Evolutionary conservation across 192 early-diverging fungal genomes (phyloP).

Genomic region (Pilobolus umbonatus): DNA sequence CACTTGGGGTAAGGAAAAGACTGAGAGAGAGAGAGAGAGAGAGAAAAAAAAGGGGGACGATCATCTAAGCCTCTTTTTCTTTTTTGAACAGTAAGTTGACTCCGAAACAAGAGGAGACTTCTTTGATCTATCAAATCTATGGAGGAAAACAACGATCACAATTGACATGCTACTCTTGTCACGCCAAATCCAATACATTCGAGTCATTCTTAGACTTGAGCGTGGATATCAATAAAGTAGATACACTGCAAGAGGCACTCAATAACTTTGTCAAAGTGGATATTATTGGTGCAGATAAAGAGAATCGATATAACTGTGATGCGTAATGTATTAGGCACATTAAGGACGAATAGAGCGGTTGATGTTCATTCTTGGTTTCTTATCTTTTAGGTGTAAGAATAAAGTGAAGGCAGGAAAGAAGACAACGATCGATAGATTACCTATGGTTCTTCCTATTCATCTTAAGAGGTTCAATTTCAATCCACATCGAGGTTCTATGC

Average conservation of each 20-base stretch:
- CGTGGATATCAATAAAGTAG: conserved; percentile 66
- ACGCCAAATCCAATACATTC: conserved; percentile 68
- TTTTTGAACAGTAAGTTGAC: conserved; percentile 53
- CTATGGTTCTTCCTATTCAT: conserved; percentile 70
- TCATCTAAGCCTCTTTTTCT: not conserved
- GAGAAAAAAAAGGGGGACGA: not conserved
- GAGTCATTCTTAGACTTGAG: conserved; percentile 75
- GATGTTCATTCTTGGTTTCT: not conserved
- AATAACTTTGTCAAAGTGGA: conserved; percentile 70
- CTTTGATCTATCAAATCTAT: conserved; percentile 76
- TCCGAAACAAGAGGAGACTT: conserved; percentile 68
- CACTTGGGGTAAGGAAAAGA: conserved; percentile 11
- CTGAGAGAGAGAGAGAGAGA: not conserved
- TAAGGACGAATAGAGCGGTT: no score
- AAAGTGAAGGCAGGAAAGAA: conserved; percentile 77
- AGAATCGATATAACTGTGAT: conserved; percentile 77
- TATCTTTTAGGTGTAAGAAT: conserved; percentile 57
- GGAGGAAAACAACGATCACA: conserved; percentile 78
- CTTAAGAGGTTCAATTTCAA: conserved; percentile 80
- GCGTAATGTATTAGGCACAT: conserved; percentile 37
- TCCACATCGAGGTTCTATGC: conserved; percentile 37
- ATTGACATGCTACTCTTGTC: conserved; percentile 69
- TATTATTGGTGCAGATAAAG: conserved; percentile 34
- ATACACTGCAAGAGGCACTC: conserved; percentile 62
- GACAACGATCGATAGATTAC: conserved; percentile 70